Base-by-base conservation (phyloP, 2,329 filamentous ascomycete species). In the Thielaviopsis ethacetica region DNA sequence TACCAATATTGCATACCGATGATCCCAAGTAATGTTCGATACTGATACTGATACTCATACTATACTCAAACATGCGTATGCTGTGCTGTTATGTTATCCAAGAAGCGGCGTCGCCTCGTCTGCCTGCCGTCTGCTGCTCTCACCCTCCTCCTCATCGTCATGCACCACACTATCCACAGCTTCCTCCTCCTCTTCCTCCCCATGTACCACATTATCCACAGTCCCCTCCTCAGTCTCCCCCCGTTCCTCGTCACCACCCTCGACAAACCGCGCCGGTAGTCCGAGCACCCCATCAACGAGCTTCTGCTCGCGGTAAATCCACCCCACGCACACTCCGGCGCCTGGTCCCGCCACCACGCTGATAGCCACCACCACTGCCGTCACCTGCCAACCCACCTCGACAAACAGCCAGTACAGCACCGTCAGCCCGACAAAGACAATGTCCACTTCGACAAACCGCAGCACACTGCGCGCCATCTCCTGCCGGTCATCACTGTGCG, bases 351-450 rank as follows among this genome's bases (percentile, higher is more conserved):
- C 63, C 2, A 72, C 47, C 19, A 69, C 57, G 2, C 67, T 65
- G 2, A 66, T 63, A 17, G 60, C 66, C 7, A 67, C 54, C 57
- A 68, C 70, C 4, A 67, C 69, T 9, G 69, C 62, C 3, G 69
- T 71, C 19, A 68, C 70, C 34, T 67, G 66, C 71, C 73, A 73
- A 19, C 76, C 76, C 0, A 73, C 72, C 65, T 80, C 77, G 17
- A 76, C 74, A 47, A 78, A 66, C 38, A 79, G 67, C 76, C 77
- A 80, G 65, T 79, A 80, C 34, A 79, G 62, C 4, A 78, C 72
- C 1, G 76, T 77, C 63, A 74, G 66, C 1, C 67, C 69, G 52
- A 77, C 68, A 62, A 74, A 77, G 24, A 71, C 66, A 5, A 70
- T 62, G 61, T 80, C 72, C 53, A 80, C 72, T 64, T 73, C 71